A percentile compares a stretch with the other conserved stretches of the same genome.
phyloP scores from a whole-genome alignment of 345 rosid genomes.

The Gossypium sturtianum region DNA sequence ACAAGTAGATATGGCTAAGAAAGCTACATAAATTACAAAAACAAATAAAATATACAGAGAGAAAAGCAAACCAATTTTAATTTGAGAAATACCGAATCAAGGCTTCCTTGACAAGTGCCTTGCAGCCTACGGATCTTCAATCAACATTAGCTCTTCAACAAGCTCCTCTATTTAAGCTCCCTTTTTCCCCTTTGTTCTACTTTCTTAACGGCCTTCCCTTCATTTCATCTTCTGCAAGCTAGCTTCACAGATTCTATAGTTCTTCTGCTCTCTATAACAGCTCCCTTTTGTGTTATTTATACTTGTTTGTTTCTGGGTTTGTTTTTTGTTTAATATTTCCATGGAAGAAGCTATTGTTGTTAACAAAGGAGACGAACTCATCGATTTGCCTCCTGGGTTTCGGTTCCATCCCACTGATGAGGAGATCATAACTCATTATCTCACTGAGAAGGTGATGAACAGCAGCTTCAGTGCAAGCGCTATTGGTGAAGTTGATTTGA shows the following conservation, averaged over 20 bases:
- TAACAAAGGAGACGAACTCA: conserved; percentile 50
- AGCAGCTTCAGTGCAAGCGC: conserved; percentile 46
- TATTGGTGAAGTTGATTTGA: conserved; percentile 76
- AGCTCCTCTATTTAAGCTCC: conserved; percentile 58
- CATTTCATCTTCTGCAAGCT: conserved; percentile 14
- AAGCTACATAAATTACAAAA: background rate
- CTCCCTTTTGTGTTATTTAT: background rate
- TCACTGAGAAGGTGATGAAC: conserved; percentile 50
- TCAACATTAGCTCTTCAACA: conserved; percentile 11
- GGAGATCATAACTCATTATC: conserved; percentile 72
- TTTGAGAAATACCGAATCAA: conserved; percentile 9
- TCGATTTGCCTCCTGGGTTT: conserved; percentile 79
- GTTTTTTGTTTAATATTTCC: background rate
- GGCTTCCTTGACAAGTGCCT: conserved; percentile 58
- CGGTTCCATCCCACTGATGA: conserved; percentile 94
- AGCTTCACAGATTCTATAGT: conserved; percentile 6
- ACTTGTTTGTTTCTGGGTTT: conserved; percentile 13
- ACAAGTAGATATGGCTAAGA: conserved; percentile 31
- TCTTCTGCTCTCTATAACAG: background rate
- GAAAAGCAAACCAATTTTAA: background rate
- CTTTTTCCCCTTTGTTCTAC: conserved; percentile 27
- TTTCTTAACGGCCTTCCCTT: conserved; percentile 50
- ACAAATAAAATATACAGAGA: background rate
- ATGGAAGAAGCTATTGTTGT: conserved; percentile 59
- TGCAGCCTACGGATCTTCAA: conserved; percentile 65